Conservation (phyloP, 2,329 filamentous ascomycete genomes). For the Penicillium palitans region DNA sequence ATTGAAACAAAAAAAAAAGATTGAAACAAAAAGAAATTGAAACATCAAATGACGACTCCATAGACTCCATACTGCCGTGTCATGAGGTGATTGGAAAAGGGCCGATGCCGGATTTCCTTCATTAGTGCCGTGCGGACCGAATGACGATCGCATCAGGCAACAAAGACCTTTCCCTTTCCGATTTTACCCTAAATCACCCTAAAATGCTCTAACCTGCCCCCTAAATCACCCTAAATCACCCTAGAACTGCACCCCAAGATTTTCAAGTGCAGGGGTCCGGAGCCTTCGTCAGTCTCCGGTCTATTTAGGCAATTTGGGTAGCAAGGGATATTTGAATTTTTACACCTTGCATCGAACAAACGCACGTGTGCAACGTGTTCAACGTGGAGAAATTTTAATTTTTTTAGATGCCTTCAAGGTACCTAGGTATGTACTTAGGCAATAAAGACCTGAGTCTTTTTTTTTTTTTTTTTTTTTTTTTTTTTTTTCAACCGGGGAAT, state of each 20-base stretch:
- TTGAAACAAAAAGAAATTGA: background rate
- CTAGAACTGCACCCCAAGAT: background rate
- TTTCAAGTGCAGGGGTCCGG: conserved; percentile 8
- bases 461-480: background rate
- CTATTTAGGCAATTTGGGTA: background rate
- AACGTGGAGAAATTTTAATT: background rate
- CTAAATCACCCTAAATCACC: background rate
- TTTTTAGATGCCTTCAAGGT: background rate
- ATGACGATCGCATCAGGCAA: conserved; percentile 25
- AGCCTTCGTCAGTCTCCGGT: conserved; percentile 13
- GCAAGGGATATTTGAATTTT: conserved; percentile 3
- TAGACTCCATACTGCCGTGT: conserved; percentile 1
- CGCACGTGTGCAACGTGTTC: conserved; percentile 8
- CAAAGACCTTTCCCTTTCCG: conserved; percentile 3
- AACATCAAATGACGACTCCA: conserved; percentile 7
- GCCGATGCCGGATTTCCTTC: conserved; percentile 9
- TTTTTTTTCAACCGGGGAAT: too few species aligned
- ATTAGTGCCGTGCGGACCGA: conserved; percentile 23
- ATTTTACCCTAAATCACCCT: conserved; percentile 12
- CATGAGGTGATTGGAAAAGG: background rate
- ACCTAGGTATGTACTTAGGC: too few species aligned
- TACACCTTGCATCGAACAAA: conserved; percentile 2
- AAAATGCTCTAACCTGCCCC: background rate
- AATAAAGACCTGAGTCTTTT: conserved; percentile 1
- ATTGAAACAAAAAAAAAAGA: background rate